phyloP scores from a whole-genome alignment of 1,284 basidiomycete species.

The Fomitopsis schrenkii region DNA sequence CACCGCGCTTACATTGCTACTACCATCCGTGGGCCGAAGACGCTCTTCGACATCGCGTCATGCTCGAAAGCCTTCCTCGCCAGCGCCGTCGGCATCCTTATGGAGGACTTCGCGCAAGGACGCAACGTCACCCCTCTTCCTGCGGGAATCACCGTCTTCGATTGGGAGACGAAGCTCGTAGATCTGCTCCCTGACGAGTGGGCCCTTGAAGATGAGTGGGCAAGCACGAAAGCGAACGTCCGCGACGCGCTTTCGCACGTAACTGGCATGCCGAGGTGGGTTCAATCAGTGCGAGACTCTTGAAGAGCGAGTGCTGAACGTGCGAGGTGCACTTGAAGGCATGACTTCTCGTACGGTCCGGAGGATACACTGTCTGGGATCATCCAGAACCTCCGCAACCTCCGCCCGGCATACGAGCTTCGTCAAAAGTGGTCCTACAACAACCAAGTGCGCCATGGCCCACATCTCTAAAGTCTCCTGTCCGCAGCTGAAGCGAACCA shows the following conservation, averaged over 20 bases:
- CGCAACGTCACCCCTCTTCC: constrained; percentile 19
- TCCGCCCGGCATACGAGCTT: constrained; percentile 34
- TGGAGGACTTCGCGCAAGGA: constrained; percentile 18
- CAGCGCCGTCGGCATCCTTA: constrained; percentile 31
- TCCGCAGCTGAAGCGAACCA: background rate
- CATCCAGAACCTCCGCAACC: constrained; percentile 27
- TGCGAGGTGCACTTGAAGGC: constrained; percentile 8
- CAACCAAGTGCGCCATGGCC: constrained; percentile 28
- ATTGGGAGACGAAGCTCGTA: constrained; percentile 33
- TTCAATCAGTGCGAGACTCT: no score
- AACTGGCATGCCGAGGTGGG: constrained; percentile 2
- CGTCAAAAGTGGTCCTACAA: constrained; percentile 38
- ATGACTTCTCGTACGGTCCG: constrained; percentile 31
- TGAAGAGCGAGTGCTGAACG: no score
- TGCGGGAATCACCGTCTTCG: background rate
- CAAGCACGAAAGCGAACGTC: constrained; percentile 30
- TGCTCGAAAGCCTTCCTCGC: constrained; percentile 43
- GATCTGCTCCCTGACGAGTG: constrained; percentile 37
- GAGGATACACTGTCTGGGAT: constrained; percentile 24
- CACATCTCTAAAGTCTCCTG: background rate
- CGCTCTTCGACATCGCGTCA: constrained; percentile 39
- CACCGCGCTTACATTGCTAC: background rate
- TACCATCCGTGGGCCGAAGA: constrained; percentile 19
- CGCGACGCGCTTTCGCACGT: constrained; percentile 31
- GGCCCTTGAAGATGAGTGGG: constrained; percentile 33